Evolutionary conservation across 225 moss, liverwort and hornwort genomes (phyloP), one percentile per base, ranked within the genome.

Genomic region (Bryum argenteum): DNA sequence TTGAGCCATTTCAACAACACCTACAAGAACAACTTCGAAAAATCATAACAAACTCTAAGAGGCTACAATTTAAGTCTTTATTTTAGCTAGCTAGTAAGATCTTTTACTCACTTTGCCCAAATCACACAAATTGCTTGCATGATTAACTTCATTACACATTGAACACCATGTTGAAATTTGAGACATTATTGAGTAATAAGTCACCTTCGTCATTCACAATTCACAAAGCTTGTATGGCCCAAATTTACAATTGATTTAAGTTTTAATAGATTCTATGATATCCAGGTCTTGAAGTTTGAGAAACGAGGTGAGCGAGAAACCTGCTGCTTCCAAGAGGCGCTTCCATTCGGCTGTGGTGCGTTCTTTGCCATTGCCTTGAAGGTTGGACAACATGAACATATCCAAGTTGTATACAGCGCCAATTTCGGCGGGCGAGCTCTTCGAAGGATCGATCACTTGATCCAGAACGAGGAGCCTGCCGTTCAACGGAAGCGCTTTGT

Each of bases 381-480:
- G 61, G 16, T 71, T 0, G 11, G 28, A 12, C 48, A 80, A 0
- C 80, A 71, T 66, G 5, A 71, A 4, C 8, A 80, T 0, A 50
- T 76, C 76, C 9, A 50, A 71, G 16, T 45, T 45, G 17, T 76
- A 47, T 0, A 50, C 54, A 8, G 62, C 71, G 10, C 50, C 7
- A 1, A 67, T 67, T 71, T 71, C 57, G 0, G 57, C 17, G 26
- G n/a, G 26, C 13, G 76, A 56, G 48, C 41, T 72, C 43, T n/a
- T 16, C 0, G 38, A 67, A 50, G 57, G 54, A 0, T 67, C 21
- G 16, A 72, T 63, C 57, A 76, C 80, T 17, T 80, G 71, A 1
- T 80, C 80, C 3, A 42, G 67, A 21, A 85, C 74, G 42, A 85
- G 43, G 20, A 85, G 8, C 59, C 69, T 75, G 39, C 81, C 81